Evolutionary conservation across 164 flowering plant genomes (phyloP).

Genomic region (Nymphaea thermarum): DNA sequence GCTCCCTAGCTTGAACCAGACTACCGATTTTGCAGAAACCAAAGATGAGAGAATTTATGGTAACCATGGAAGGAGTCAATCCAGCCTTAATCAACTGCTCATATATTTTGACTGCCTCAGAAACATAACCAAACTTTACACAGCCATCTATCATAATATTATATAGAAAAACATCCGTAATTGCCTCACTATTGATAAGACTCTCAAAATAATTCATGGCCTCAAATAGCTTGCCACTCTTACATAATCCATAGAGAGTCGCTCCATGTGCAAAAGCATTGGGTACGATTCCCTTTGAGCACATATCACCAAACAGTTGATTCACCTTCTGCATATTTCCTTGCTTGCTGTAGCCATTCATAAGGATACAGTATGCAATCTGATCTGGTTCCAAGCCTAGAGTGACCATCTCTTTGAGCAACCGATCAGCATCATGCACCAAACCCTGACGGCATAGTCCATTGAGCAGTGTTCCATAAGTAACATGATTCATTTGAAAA

Average conservation of each 20-base stretch:
- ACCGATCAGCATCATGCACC: slow-evolving; percentile 31
- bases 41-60: slow-evolving; percentile 58
- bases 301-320: slow-evolving; percentile 35
- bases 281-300: slow-evolving; percentile 28
- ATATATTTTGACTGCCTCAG: slow-evolving; percentile 38
- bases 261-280: slow-evolving; percentile 28
- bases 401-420: slow-evolving; percentile 43
- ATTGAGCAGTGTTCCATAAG: slow-evolving; percentile 39
- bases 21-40: slow-evolving; percentile 51
- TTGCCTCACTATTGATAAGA: slow-evolving; percentile 16
- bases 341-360: slow-evolving; percentile 55
- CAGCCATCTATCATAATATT: slow-evolving; percentile 70
- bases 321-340: slow-evolving; percentile 42
- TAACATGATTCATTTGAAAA: slow-evolving; percentile 26
- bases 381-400: slow-evolving; percentile 40
- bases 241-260: slow-evolving; percentile 39
- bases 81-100: slow-evolving; percentile 23
- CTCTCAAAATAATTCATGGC: slow-evolving; percentile 45
- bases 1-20: slow-evolving; percentile 29
- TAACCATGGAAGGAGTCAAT: slow-evolving; percentile 48
- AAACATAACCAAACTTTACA: slow-evolving; percentile 38
- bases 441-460: slow-evolving; percentile 45
- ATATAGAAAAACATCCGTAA: slow-evolving; percentile 31
- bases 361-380: slow-evolving; percentile 44
- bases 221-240: slow-evolving; percentile 36